These are phyloP conservation scores for Neurospora sp. DNA, from an alignment of 2,329 filamentous ascomycete genomes.

Conservation along the genomic window DNA sequence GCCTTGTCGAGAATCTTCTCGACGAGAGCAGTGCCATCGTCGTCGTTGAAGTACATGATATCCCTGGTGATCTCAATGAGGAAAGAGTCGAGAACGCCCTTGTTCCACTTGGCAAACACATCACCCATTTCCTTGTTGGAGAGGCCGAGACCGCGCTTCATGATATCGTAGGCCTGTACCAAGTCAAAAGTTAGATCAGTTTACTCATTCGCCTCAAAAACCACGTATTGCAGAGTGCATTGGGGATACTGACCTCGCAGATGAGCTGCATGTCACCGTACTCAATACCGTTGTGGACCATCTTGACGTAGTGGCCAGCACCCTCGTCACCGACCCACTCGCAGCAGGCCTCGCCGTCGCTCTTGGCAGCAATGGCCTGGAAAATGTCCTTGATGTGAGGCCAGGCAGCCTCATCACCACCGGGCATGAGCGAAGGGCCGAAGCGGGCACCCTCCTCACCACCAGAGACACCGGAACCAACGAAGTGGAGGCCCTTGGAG, in stretches of 20 bases:
- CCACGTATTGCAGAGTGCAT: neutral
- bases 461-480: conserved; percentile 95
- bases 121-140: conserved; percentile 92
- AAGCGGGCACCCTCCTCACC: conserved; percentile 99
- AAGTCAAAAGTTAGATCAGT: conserved; percentile 3
- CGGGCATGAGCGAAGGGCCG: conserved; percentile 95
- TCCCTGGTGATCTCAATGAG: conserved; percentile 98
- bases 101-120: conserved; percentile 94
- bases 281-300: conserved; percentile 99
- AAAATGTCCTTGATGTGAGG: conserved; percentile 98
- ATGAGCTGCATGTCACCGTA: conserved; percentile 99
- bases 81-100: conserved; percentile 96
- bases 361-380: conserved; percentile 96
- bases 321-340: conserved; percentile 99
- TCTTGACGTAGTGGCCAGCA: conserved; percentile 99
- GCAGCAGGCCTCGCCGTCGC: conserved; percentile 93
- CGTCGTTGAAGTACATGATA: conserved; percentile 97
- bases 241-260: conserved; percentile 63
- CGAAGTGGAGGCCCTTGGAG: conserved; percentile 84
- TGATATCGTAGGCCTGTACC: conserved; percentile 88
- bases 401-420: conserved; percentile 97
- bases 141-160: conserved; percentile 94
- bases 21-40: conserved; percentile 79
- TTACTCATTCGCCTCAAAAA: conserved; percentile 1
- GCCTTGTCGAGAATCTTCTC: conserved; percentile 99